A percentile compares a stretch with the other conserved stretches of the same genome.
phyloP scores from a whole-genome alignment of 805 yeast genomes.

The Starmerella apicola region DNA sequence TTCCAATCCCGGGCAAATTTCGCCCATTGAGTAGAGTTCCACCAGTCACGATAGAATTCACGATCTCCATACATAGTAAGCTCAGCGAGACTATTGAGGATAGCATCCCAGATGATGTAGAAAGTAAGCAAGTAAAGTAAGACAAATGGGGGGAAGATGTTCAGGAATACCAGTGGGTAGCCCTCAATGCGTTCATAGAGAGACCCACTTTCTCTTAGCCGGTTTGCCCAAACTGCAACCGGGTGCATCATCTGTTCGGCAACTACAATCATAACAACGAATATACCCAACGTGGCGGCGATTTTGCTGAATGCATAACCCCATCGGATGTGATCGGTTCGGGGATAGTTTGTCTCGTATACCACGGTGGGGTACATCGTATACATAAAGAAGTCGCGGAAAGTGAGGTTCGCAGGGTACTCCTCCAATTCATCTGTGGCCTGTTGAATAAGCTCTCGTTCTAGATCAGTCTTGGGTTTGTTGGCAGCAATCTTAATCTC shows the following conservation, averaged over 20 bases:
- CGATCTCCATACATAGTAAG: constrained; percentile 78
- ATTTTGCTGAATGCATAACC: constrained; percentile 53
- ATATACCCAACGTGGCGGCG: constrained; percentile 76
- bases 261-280: constrained; percentile 64
- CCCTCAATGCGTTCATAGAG: constrained; percentile 32
- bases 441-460: constrained; percentile 39
- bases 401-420: constrained; percentile 66
- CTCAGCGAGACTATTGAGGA: constrained; percentile 81
- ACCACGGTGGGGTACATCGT: constrained; percentile 77
- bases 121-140: constrained; percentile 64
- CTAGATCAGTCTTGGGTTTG: constrained; percentile 1
- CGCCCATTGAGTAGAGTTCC: constrained; percentile 91
- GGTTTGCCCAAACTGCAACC: constrained; percentile 45
- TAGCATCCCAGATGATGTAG: constrained; percentile 91
- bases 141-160: constrained; percentile 69
- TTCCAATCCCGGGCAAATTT: constrained; percentile 93
- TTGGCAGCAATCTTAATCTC: constrained; percentile 8
- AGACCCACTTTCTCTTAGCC: constrained; percentile 38
- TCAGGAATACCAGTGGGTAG: constrained; percentile 52
- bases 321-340: constrained; percentile 60
- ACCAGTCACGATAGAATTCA: constrained; percentile 92
- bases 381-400: constrained; percentile 56
- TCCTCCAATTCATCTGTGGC: constrained; percentile 58
- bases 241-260: constrained; percentile 73
- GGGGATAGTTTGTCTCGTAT: constrained; percentile 65